Percentiles rank a stretch among this genome's conserved stretches.
Conservation (phyloP, 2,329 filamentous ascomycete genomes). For the Ophiostoma himal-ulmi region DNA sequence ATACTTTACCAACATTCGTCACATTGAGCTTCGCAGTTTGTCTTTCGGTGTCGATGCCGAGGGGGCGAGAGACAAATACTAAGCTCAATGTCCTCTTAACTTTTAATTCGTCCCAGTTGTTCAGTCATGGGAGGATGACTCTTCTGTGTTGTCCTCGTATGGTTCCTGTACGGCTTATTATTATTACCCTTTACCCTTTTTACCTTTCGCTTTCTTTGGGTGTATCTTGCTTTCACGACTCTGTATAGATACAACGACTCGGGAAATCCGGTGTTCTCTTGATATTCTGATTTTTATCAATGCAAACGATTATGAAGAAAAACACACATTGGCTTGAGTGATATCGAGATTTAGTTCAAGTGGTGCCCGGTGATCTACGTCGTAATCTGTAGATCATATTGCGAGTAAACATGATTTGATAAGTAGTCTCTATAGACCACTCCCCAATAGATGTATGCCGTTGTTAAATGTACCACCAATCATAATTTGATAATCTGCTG, state of each 20-base stretch:
- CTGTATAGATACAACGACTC: slow-evolving; percentile 21
- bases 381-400: background rate
- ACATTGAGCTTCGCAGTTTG: background rate
- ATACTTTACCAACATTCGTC: background rate
- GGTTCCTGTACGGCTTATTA: slow-evolving; percentile 8
- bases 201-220: slow-evolving; percentile 1
- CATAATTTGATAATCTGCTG: background rate
- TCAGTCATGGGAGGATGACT: slow-evolving; percentile 6
- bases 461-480: background rate
- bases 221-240: slow-evolving; percentile 13
- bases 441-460: background rate
- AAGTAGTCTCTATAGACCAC: background rate
- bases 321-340: background rate
- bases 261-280: slow-evolving; percentile 13
- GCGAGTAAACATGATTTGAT: background rate
- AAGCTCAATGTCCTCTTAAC: slow-evolving; percentile 2
- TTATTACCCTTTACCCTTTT: slow-evolving; percentile 7
- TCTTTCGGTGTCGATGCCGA: slow-evolving; percentile 4
- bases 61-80: background rate
- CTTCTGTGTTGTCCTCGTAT: background rate
- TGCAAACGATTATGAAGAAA: slow-evolving; percentile 20
- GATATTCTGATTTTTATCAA: slow-evolving; percentile 15
- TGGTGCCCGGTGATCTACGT: background rate
- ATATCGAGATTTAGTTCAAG: background rate
- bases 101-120: slow-evolving; percentile 12